phyloP scores from a whole-genome alignment of 768 basidiomycete genomes.

The Mycena olivaceomarginata region DNA sequence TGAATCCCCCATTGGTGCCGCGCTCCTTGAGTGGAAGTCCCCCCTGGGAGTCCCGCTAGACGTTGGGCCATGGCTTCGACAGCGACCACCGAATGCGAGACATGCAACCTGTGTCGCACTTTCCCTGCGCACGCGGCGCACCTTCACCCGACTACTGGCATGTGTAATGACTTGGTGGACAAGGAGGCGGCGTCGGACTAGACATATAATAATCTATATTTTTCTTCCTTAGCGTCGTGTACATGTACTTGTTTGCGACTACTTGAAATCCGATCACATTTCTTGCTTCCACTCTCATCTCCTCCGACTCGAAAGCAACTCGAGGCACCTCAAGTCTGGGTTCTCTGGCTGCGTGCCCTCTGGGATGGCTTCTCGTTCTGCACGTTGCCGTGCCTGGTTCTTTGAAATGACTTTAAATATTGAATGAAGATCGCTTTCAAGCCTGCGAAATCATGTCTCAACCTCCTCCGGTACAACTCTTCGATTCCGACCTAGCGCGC shows the following conservation, averaged over 20 bases:
- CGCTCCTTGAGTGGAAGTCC: not conserved
- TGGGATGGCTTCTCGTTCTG: no score
- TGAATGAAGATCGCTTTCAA: no score
- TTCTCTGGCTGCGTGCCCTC: no score
- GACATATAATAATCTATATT: no score
- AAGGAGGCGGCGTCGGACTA: not conserved
- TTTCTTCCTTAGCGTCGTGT: no score
- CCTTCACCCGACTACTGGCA: not conserved
- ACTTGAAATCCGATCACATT: no score
- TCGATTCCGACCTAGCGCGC: not conserved
- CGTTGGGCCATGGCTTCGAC: not conserved
- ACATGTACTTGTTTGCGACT: no score
- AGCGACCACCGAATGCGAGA: not conserved
- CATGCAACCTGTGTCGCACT: not conserved
- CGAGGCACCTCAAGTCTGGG: no score
- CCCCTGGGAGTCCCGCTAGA: not conserved
- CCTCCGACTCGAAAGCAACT: no score
- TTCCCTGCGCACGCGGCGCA: not conserved
- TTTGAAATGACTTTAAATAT: no score
- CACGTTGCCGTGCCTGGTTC: no score
- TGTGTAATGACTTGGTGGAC: not conserved
- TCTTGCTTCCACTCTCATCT: no score
- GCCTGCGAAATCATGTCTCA: not conserved
- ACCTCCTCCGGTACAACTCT: slow-evolving; percentile 48
- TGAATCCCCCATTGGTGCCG: not conserved